Evolutionary conservation across 495 filamentous ascomycete genomes (phyloP), one percentile per base, ranked within the genome.

Genomic region (Aspergillus saccharolyticus): DNA sequence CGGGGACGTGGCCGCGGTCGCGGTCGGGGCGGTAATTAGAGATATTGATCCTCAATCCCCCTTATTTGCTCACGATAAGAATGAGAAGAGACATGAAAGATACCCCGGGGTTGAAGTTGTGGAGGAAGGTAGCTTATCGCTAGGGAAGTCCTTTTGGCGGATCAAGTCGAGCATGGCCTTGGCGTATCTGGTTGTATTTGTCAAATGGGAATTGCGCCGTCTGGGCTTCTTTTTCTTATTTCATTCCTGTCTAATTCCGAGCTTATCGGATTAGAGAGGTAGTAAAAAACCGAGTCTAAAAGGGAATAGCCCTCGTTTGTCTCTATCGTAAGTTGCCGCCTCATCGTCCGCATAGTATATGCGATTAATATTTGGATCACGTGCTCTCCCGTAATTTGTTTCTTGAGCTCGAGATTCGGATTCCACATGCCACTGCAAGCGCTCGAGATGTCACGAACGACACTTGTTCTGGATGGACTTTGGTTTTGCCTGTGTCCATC

Each of bases 401-500:
- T 14, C 15, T 47, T 8, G 22, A 28, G 28, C 24, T 14, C 6
- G 22, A 39, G 33, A 39, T 8, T 2, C 10, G 6, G 33, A 39
- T 2, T 39, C 6, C 33, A 12, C 7, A 39, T 18, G 51, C 19
- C 49, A 21, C 16, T 12, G n/a, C 58, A 61, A 56, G 46, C 43
- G 39, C 39, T 49, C 66, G 66, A 66, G 65, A 82, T 82, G 82
- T 71, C 75, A 52, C 70, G 66, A 53, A 66, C 65, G 61, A 68
- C 75, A 57, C 63, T 83, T 30, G 66, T 78, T 28, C 58, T 85
- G 43, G 84, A 88, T 67, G 85, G 82, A 54, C 75, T 89, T 45
- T 88, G 83, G 85, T 80, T 82, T 63, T 85, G 80, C 70, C 72
- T 89, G 24, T 86, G 85, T 70, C 86, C 84, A 39, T 83, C 79